Conservation (phyloP, 164 flowering plant genomes). For the Cinnamomum micranthum region DNA sequence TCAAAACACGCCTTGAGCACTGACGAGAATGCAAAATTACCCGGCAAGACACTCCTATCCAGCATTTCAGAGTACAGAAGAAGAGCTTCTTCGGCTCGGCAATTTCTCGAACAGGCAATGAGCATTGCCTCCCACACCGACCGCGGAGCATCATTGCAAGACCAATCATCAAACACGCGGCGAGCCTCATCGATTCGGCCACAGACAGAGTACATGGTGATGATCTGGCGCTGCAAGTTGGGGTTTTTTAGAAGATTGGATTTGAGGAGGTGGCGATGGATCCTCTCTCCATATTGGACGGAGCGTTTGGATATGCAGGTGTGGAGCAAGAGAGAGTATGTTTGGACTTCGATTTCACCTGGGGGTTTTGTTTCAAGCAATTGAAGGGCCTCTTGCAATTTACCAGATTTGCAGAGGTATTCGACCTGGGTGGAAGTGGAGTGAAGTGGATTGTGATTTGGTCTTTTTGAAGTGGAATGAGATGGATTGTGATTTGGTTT, state of each 20-base stretch:
- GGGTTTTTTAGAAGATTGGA: conserved; percentile 18
- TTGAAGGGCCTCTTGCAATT: conserved; percentile 31
- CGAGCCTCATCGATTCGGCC: conserved; percentile 35
- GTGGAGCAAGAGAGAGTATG: conserved; percentile 29
- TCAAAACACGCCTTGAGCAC: conserved; percentile 32
- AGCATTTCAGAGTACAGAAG: conserved; percentile 24
- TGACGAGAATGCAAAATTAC: conserved; percentile 28
- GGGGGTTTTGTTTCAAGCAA: conserved; percentile 19
- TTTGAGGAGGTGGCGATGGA: conserved; percentile 28
- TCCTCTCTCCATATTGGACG: conserved; percentile 27
- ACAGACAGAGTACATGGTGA: conserved; percentile 39
- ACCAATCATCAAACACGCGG: conserved; percentile 26
- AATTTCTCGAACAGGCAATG: conserved; percentile 35
- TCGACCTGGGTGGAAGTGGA: neutral
- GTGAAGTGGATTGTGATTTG: neutral
- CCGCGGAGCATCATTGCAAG: conserved; percentile 9
- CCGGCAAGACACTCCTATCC: conserved; percentile 11
- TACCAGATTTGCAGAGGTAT: conserved; percentile 28
- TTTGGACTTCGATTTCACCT: conserved; percentile 4
- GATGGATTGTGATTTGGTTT: neutral
- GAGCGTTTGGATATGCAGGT: conserved; percentile 31
- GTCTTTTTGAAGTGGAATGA: neutral
- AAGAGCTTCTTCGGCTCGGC: conserved; percentile 23
- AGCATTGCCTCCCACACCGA: conserved; percentile 38
- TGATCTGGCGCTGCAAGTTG: conserved; percentile 28